Conservation (phyloP, 2,329 filamentous ascomycete species). For the Botrytis deweyae region DNA sequence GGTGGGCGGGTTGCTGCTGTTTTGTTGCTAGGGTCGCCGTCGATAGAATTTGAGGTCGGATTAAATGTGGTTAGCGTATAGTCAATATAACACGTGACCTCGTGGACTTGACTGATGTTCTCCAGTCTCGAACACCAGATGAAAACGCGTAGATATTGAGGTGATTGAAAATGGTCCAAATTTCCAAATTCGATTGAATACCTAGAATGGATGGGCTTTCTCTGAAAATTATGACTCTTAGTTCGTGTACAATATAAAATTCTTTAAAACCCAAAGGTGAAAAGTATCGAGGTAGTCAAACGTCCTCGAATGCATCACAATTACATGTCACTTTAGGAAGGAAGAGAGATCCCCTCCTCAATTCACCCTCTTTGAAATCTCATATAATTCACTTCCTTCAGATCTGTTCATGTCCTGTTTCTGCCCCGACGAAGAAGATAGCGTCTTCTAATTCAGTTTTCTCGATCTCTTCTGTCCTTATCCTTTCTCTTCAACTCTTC, state of each 20-base stretch:
- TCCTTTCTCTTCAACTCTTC: neutral
- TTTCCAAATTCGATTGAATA: neutral
- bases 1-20: constrained; percentile 30
- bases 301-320: neutral
- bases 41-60: constrained; percentile 20
- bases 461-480: constrained; percentile 3
- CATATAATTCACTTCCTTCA: neutral
- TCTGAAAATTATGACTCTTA: neutral
- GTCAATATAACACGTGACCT: neutral
- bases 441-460: neutral
- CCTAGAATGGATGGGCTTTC: too few species aligned
- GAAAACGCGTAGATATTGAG: neutral
- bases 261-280: neutral
- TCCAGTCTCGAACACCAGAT: neutral
- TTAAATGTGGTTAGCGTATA: constrained; percentile 7
- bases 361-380: neutral
- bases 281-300: neutral
- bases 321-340: constrained; percentile 6
- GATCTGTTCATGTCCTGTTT: neutral
- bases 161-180: neutral
- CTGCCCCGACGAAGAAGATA: constrained; percentile 3
- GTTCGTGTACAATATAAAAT: neutral
- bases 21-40: neutral
- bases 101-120: neutral
- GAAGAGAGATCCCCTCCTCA: neutral